Percentiles rank a stretch among this genome's conserved stretches.
Conservation (phyloP, 2,329 filamentous ascomycete genomes). For the Colletotrichum tropicicola region DNA sequence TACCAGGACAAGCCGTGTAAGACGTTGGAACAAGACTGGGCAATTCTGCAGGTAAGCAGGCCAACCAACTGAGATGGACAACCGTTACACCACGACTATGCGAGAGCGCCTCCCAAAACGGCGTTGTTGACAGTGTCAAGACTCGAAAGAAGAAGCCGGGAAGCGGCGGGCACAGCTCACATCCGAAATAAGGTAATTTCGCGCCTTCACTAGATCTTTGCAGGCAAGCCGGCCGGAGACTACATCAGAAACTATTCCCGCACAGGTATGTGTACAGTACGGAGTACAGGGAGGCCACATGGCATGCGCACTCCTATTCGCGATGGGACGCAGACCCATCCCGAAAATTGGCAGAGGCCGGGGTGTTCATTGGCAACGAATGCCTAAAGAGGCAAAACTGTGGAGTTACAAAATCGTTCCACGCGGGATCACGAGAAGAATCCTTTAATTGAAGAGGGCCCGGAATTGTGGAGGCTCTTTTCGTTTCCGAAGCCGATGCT, state of each 20-base stretch:
- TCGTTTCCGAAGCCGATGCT: conserved; percentile 18
- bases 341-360: conserved; percentile 3
- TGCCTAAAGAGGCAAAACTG: conserved; percentile 27
- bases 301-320: conserved; percentile 21
- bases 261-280: background rate
- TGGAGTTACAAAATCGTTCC: conserved; percentile 26
- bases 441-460: conserved; percentile 20
- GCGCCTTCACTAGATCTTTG: conserved; percentile 19
- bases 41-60: too few species aligned
- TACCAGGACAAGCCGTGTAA: background rate
- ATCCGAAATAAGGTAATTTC: conserved; percentile 29
- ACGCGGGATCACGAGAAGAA: conserved; percentile 26
- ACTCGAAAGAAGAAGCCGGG: background rate
- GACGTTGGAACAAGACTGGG: background rate
- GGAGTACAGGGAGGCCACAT: conserved; percentile 27
- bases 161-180: background rate
- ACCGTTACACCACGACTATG: background rate
- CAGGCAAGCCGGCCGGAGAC: conserved; percentile 6
- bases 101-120: background rate
- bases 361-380: conserved; percentile 7
- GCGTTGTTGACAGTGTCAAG: background rate
- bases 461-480: conserved; percentile 16
- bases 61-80: background rate
- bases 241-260: conserved; percentile 13
- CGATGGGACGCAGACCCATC: conserved; percentile 12